These are phyloP conservation scores for Leccinum uliginosum DNA, from an alignment of 768 basidiomycete species.

Conservation along the genomic window DNA sequence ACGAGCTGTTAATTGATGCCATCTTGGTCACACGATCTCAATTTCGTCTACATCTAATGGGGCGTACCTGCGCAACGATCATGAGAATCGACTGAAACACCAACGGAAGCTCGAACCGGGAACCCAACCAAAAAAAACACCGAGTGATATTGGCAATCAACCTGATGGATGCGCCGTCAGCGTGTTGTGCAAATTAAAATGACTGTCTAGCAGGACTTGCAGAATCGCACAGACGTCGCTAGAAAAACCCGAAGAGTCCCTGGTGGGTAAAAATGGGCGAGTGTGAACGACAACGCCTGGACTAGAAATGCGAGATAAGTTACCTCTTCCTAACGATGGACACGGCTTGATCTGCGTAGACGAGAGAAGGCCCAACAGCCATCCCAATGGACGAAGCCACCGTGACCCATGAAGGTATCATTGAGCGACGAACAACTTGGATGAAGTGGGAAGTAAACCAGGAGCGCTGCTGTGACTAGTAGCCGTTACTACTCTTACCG, in stretches of 20 bases:
- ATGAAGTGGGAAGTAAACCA: background rate
- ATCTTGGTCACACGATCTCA: conserved; percentile 19
- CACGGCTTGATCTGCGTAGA: conserved; percentile 77
- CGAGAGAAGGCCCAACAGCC: conserved; percentile 81
- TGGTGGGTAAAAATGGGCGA: conserved; percentile 25
- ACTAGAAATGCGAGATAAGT: conserved; percentile 17
- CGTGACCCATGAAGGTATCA: conserved; percentile 61
- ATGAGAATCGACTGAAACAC: conserved; percentile 81
- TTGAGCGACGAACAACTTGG: conserved; percentile 8
- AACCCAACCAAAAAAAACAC: conserved; percentile 89
- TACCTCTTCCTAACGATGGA: conserved; percentile 80
- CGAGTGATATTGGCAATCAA: conserved; percentile 81
- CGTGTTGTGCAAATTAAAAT: background rate
- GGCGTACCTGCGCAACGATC: conserved; percentile 74
- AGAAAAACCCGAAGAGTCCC: conserved; percentile 84
- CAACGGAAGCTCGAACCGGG: conserved; percentile 70
- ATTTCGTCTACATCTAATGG: background rate
- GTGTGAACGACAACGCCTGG: conserved; percentile 2
- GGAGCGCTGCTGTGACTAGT: conserved; percentile 10
- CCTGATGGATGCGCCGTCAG: conserved; percentile 34
- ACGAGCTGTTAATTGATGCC: conserved; percentile 48
- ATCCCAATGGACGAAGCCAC: conserved; percentile 69
- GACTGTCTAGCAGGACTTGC: conserved; percentile 33
- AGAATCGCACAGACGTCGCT: conserved; percentile 83
- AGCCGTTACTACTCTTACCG: background rate